phyloP scores from a whole-genome alignment of 768 basidiomycete species.

The Sutorius australiensis region DNA sequence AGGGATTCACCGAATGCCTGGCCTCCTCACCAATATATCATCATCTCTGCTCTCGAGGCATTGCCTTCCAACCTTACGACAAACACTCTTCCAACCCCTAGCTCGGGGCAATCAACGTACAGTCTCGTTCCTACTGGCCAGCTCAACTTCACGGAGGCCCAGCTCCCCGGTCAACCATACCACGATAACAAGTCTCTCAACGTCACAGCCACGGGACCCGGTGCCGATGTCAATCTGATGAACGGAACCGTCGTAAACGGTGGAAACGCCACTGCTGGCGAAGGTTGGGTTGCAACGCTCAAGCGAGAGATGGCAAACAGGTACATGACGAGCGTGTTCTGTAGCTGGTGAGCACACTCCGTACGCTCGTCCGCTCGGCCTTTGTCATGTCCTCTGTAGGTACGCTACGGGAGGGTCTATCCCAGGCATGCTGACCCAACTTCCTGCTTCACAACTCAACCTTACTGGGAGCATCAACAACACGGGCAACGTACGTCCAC shows the following conservation, averaged over 20 bases:
- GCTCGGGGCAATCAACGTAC: conserved; percentile 54
- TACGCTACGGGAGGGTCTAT: conserved; percentile 87
- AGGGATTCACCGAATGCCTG: conserved; percentile 89
- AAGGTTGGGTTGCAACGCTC: conserved; percentile 64
- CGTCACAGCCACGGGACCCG: conserved; percentile 48
- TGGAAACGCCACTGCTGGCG: conserved; percentile 54
- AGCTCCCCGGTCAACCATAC: conserved; percentile 67
- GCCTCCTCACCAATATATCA: conserved; percentile 84
- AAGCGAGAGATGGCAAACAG: conserved; percentile 78
- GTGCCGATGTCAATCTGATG: conserved; percentile 57
- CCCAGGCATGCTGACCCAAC: conserved; percentile 58
- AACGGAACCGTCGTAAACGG: conserved; percentile 62
- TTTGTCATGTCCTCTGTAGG: conserved; percentile 37
- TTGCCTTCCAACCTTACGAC: conserved; percentile 71
- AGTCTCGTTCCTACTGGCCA: conserved; percentile 75
- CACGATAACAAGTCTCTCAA: conserved; percentile 36
- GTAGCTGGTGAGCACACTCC: conserved; percentile 66
- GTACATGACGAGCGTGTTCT: conserved; percentile 77
- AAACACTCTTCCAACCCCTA: conserved; percentile 49
- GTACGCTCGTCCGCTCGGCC: neutral
- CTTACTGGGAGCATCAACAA: conserved; percentile 62
- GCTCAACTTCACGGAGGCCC: conserved; percentile 65
- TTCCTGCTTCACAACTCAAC: conserved; percentile 68
- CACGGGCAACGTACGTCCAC: conserved; percentile 64
- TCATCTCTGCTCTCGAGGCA: conserved; percentile 69